Evolutionary conservation across 495 filamentous ascomycete species (phyloP), one percentile per base, ranked within the genome.

Genomic region (Apodospora peruviana): DNA sequence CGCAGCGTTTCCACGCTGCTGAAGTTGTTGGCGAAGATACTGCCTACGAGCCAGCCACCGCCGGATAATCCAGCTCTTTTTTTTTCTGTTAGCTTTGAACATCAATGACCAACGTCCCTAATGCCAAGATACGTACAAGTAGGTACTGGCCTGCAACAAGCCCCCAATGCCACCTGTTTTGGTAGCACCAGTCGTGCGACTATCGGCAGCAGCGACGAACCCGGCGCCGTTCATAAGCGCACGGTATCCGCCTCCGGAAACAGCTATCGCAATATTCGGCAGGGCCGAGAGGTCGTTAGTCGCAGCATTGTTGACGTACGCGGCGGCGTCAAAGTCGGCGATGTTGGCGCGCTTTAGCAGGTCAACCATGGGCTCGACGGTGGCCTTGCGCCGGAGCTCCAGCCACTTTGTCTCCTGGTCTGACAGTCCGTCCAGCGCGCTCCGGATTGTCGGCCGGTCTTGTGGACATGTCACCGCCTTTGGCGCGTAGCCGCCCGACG

Each of bases 141-240:
- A 97, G 0, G 90, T 96, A 2, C 85, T 68, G 1, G 85, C 75
- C 71, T 97, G 91, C 29, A 96, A 71, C 45, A 96, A 66, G 14
- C 91, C 91, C 47, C 93, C 91, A 37, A 97, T 72, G 38, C 87
- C 84, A 1, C 90, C 90, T 2, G 64, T 51, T 4, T 62, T 65
- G 0, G 83, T 88, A 2, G 85, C 68, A 44, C 84, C 86, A 0
- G 69, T 61, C 0, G 87, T 89, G 9, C 91, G 79, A 54, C 69
- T 79, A 59, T 97, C 91, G 38, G 91, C 91, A 1, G 91, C 93
- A 48, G 87, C 83, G 21, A 96, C 53, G 22, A 85, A 86, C 36
- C 91, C 91, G n/a, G 84, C 91, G 16, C 90, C 91, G 57, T 86
- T 95, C 74, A 93, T 70, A 64, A 95, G 66, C 1, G 91, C 91